These are phyloP conservation scores for Dactylonectria estremocensis DNA, from an alignment of 2,329 filamentous ascomycete genomes.

Conservation along the genomic window DNA sequence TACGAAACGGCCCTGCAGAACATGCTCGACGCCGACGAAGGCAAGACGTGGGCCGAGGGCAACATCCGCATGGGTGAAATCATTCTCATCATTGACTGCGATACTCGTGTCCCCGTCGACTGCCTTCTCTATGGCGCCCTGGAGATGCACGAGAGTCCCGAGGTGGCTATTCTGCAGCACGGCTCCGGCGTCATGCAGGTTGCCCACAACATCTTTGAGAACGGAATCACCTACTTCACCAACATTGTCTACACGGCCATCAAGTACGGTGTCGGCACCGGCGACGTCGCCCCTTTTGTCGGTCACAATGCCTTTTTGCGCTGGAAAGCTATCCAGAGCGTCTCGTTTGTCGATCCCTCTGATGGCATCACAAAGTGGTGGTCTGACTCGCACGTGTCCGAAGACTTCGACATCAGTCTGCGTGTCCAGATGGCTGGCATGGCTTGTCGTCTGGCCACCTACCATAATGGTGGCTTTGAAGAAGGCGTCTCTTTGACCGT, in stretches of 20 bases:
- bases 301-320: slow-evolving; percentile 84
- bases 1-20: slow-evolving; percentile 63
- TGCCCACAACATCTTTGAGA: slow-evolving; percentile 80
- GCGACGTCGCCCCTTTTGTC: slow-evolving; percentile 82
- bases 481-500: slow-evolving; percentile 83
- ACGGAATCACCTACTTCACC: slow-evolving; percentile 83
- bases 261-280: slow-evolving; percentile 77
- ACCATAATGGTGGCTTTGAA: slow-evolving; percentile 79
- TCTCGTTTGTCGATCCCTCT: slow-evolving; percentile 40
- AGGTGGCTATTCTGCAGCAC: slow-evolving; percentile 81
- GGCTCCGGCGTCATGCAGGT: slow-evolving; percentile 85
- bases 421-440: slow-evolving; percentile 79
- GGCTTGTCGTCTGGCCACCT: slow-evolving; percentile 77
- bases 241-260: slow-evolving; percentile 84
- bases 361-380: slow-evolving; percentile 77
- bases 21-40: slow-evolving; percentile 65
- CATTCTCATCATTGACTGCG: slow-evolving; percentile 75
- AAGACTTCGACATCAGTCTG: slow-evolving; percentile 84
- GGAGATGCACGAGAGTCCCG: slow-evolving; percentile 79
- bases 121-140: slow-evolving; percentile 79
- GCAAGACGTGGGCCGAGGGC: slow-evolving; percentile 69
- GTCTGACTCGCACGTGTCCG: slow-evolving; percentile 83
- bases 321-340: slow-evolving; percentile 64
- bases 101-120: slow-evolving; percentile 74
- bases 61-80: slow-evolving; percentile 72